Base-by-base conservation (phyloP, 148 eudicot genomes). In the Dysphania ambrosioides region DNA sequence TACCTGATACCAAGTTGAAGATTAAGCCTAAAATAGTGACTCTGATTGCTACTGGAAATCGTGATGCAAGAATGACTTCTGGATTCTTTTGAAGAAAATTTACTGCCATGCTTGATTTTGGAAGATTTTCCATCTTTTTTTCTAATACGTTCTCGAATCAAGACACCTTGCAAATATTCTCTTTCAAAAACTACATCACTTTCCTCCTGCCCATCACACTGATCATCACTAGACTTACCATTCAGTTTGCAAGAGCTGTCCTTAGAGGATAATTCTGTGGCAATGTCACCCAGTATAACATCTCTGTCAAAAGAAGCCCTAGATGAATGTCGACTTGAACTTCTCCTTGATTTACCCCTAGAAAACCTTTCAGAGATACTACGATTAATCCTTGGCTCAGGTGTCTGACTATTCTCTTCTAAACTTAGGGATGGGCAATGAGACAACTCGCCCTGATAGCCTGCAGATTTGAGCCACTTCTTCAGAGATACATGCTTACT, bases 1-100 rank as follows among this genome's bases (percentile, higher is more conserved):
- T 87, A 89, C 99, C 99, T 90, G 81, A 96, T 96, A 77, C 97
- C 97, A 72, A 90, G 93, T 74, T 96, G 99, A 74, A 96, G 85
- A 78, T 88, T 96, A 62, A 92, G 91, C 99, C 86, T 92, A 74
- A 96, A 82, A 80, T 70, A 87, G 75, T 85, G 89, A 84, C 97
- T 90, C 81, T 78, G 88, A 27, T 76, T 84, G 73, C 89, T 87
- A 66, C 80, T 71, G 74, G 87, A 80, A 55, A 90, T 79, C 73
- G 71, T 81, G 55, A 82, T 66, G 72, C 91, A 85, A 34, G 93
- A 79, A 69, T 42, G 85, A 59, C 55, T 90, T 78, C 85, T 81
- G 69, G 80, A 85, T 79, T 89, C 87, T 70, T 85, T 85, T 32
- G 75, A 79, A 75, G 76, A 66, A 73, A 83, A 86, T 67, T 89